Base-by-base conservation (phyloP, 2,329 filamentous ascomycete species). In the Arthrinium phaeospermum region DNA sequence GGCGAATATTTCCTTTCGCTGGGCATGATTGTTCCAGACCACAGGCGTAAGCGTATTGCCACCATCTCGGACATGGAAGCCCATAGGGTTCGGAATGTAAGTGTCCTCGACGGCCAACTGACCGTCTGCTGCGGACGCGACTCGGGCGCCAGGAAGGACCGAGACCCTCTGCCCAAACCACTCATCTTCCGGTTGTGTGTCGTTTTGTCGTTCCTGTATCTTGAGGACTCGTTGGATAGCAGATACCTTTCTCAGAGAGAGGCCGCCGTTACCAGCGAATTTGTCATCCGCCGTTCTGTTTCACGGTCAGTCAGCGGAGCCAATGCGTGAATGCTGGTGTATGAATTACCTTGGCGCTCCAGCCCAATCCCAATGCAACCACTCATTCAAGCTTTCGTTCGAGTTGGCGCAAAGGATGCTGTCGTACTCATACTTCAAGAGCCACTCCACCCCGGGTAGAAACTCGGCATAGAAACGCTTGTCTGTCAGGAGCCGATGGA, bases 391-490 rank as follows among this genome's bases (percentile, higher is more conserved):
- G 73, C 85, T 86, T 51, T 77, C 81, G n/a, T 81, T 81, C 14
- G 86, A 87, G 76, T 89, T 89, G 71, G 87, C 85, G 75, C 88
- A 90, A 67, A 89, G 79, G 67, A 90, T 88, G 75, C 85, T 88
- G 76, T 90, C 88, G n/a, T 83, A 81, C 75, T 89, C 86, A 75
- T 85, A 90, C 76, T 86, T 86, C 70, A 90, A 80, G 37, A 90
- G 78, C 86, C 86, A 89, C 78, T 89, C 87, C 46, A 85, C 86
- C 0, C 81, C 82, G 0, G 86, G 83, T 24, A 89, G 76, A 68
- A 87, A 84, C 73, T 86, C 83, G 73, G 87, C 82, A 76, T 90
- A 90, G 76, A 90, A 88, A 51, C 86, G 82, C 1, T 82, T 70
- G 74, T 87, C 85, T 3, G 88, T 89, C 71, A 90, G 78, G 6